Percentiles rank a stretch among this genome's conserved stretches.
phyloP scores from a whole-genome alignment of 116 monocot species.

The Phalaenopsis hybrid region DNA sequence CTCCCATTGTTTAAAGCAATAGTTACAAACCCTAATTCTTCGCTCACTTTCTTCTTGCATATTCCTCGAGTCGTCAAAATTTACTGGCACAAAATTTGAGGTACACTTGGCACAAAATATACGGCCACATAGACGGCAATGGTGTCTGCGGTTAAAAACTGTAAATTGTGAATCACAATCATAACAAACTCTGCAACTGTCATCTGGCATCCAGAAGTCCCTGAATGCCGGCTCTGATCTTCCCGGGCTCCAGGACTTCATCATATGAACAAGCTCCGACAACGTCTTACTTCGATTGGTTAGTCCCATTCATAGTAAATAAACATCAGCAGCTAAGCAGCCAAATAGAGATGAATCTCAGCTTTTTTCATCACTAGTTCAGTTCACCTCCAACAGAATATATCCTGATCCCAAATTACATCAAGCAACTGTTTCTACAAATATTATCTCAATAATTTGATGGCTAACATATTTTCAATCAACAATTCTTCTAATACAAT shows the following conservation, averaged over 20 bases:
- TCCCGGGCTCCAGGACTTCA: constrained; percentile 73
- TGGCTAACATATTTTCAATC: neutral
- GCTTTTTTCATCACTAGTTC: constrained; percentile 1
- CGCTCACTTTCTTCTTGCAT: constrained; percentile 33
- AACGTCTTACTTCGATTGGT: constrained; percentile 54
- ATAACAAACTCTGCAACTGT: constrained; percentile 92
- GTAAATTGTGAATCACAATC: constrained; percentile 89
- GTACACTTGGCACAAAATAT: constrained; percentile 90
- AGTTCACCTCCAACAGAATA: neutral
- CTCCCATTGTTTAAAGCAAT: constrained; percentile 74
- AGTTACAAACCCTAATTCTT: constrained; percentile 82
- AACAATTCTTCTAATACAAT: neutral
- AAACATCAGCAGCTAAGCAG: neutral
- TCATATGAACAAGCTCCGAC: constrained; percentile 36
- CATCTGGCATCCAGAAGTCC: constrained; percentile 90
- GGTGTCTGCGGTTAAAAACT: constrained; percentile 77
- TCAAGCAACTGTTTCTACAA: neutral
- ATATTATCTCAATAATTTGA: too few species aligned
- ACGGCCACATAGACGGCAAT: constrained; percentile 81
- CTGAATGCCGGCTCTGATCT: constrained; percentile 47
- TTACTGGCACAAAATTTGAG: constrained; percentile 40
- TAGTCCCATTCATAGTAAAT: constrained; percentile 27
- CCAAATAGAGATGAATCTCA: neutral
- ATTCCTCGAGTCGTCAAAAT: constrained; percentile 9
- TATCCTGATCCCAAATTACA: neutral